A percentile compares a stretch with the other conserved stretches of the same genome.
Conservation (phyloP, 2,329 filamentous ascomycete species). For the Xylariaceae sp. region DNA sequence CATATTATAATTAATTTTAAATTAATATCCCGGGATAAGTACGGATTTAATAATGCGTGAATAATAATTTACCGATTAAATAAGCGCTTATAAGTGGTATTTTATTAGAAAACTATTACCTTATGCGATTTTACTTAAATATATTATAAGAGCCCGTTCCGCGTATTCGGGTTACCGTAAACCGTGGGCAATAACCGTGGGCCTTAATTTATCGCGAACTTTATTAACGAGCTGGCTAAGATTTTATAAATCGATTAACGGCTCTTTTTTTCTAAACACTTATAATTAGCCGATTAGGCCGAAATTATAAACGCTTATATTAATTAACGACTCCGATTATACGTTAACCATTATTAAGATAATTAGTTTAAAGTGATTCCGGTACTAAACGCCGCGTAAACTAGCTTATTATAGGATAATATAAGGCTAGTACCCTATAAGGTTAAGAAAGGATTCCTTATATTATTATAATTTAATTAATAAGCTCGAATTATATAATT, state of each 20-base stretch:
- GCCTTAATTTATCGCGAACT: not conserved
- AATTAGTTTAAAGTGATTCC: no score
- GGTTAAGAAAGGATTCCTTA: not conserved
- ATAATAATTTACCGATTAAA: not conserved
- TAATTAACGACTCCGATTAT: not conserved
- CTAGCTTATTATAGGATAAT: not conserved
- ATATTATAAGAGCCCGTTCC: no score
- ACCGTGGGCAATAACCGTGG: not conserved
- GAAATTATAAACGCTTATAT: not conserved
- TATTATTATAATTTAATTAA: not conserved
- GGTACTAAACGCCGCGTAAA: not conserved
- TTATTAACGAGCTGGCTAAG: no score
- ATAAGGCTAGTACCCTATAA: not conserved
- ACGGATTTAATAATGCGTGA: not conserved
- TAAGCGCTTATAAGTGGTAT: not conserved
- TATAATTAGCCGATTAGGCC: no score
- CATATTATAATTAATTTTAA: no score
- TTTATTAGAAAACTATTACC: not conserved
- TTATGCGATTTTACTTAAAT: not conserved
- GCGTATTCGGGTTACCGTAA: no score
- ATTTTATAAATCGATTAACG: no score
- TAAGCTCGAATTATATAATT: not conserved
- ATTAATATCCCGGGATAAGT: not conserved
- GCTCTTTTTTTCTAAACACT: no score
- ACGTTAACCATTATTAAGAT: no score